Evolutionary conservation across 768 basidiomycete genomes (phyloP).

Genomic region (Gloeostereum incarnatum): DNA sequence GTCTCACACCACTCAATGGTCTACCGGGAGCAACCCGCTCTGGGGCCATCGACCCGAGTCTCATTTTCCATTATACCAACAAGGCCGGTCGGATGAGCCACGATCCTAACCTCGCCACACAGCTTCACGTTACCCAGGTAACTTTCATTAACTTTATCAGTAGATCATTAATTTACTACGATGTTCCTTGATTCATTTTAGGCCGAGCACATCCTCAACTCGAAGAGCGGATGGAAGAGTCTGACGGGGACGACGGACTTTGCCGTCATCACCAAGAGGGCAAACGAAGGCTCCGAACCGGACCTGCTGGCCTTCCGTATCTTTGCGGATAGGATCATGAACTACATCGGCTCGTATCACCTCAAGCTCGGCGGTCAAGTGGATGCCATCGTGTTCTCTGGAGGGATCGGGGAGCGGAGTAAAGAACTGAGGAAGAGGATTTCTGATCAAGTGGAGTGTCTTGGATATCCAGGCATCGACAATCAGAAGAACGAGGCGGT

Average conservation of each 20-base stretch:
- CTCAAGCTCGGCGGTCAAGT: conserved; percentile 59
- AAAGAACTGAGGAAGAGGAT: conserved; percentile 52
- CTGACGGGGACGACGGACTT: conserved; percentile 81
- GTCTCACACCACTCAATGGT: conserved; percentile 82
- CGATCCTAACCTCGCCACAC: conserved; percentile 31
- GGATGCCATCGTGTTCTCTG: conserved; percentile 79
- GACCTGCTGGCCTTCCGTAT: conserved; percentile 67
- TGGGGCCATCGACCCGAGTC: conserved; percentile 75
- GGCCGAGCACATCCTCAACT: conserved; percentile 71
- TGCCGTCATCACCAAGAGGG: conserved; percentile 46
- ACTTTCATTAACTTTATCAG: background rate
- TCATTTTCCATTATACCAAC: conserved; percentile 79
- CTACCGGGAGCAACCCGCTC: conserved; percentile 84
- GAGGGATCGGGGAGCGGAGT: conserved; percentile 81
- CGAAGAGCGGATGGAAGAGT: conserved; percentile 69
- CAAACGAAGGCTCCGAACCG: conserved; percentile 24
- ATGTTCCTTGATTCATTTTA: conserved; percentile 11
- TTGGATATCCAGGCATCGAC: conserved; percentile 53
- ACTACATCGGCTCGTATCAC: conserved; percentile 68
- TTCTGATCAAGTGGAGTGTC: conserved; percentile 38
- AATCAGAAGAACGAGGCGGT: conserved; percentile 33
- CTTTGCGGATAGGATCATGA: conserved; percentile 66
- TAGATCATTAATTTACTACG: background rate
- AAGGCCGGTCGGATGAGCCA: conserved; percentile 45
- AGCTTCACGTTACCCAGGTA: conserved; percentile 48